Conservation (phyloP, 1,284 basidiomycete genomes). For the Rhodotorula sp. region DNA sequence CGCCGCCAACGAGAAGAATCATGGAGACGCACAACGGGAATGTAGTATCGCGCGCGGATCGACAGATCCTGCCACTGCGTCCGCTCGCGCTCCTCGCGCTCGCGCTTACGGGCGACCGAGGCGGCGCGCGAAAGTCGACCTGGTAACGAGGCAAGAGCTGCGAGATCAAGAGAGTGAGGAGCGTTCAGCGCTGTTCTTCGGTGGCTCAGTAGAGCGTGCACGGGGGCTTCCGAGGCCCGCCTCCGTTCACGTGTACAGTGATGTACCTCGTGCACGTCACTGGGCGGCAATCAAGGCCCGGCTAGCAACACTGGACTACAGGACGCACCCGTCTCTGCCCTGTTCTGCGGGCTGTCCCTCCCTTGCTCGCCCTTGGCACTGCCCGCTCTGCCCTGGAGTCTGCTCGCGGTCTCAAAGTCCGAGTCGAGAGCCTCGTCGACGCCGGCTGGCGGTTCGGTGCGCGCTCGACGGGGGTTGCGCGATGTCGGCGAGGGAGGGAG, state of each 20-base stretch:
- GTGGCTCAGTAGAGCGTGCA: background rate
- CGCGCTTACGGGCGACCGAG: slow-evolving; percentile 18
- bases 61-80: slow-evolving; percentile 17
- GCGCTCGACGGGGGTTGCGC: background rate
- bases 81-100: slow-evolving; percentile 8
- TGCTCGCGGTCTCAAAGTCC: background rate
- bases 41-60: slow-evolving; percentile 41
- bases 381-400: background rate
- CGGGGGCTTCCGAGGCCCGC: background rate
- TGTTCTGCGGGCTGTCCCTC: background rate
- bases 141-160: slow-evolving; percentile 30
- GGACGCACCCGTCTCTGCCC: too few relatives aligned
- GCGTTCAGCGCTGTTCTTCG: too few relatives aligned
- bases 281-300: too few relatives aligned
- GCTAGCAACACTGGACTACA: too few relatives aligned
- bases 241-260: background rate
- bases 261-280: too few relatives aligned
- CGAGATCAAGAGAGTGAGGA: too few relatives aligned
- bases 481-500: background rate
- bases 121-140: slow-evolving; percentile 18
- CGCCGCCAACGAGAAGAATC: background rate
- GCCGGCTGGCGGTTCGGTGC: background rate
- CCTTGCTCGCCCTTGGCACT: background rate
- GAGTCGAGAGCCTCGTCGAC: slow-evolving; percentile 1
- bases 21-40: slow-evolving; percentile 34